Evolutionary conservation across 331 rosid species (phyloP), one percentile per base, ranked within the genome.

Genomic region (Acacia concinna): DNA sequence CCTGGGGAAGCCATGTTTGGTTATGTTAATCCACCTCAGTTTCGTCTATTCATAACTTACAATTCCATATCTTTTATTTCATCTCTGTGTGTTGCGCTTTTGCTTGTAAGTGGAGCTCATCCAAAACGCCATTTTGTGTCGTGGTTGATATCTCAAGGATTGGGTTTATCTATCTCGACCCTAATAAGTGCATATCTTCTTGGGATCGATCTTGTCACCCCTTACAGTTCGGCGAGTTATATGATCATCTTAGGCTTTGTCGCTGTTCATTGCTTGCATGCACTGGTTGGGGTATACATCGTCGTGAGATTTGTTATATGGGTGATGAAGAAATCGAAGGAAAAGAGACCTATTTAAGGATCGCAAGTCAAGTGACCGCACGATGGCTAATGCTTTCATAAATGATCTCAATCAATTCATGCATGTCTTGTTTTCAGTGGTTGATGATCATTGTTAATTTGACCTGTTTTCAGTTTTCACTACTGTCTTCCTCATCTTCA

Each of bases 11-110:
- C 30, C 17, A 57, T 25, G 2, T 1, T 57, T 25, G 32, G 7
- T 57, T 0, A 23, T 27, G 7, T 15, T 57, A 0, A 13, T 12
- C 20, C 35, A 23, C 0, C 1, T 23, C 0, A 0, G 6, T 57
- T 25, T 57, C n/a, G 0, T 0, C 0, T 0, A 1, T 0, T 57
- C 34, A 25, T 57, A 57, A 1, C 1, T 5, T 25, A 2, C 32
- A 57, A 57, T 23, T 25, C 64, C 8, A 23, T 57, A 10, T 57
- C 64, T 57, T 57, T 57, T 25, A 34, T 57, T 4, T 18, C 34
- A 9, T 57, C 64, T 23, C 18, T 57, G 6, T 25, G 34, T 23
- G 64, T 25, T 57, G 14, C 14, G 4, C 64, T 57, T 4, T 57
- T 57, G 64, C 20, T 57, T 57, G 64, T 57, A 14, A 57, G 32